Evolutionary conservation across 352 stramenopile species (phyloP).

Genomic region (Globisporangium alternatum): DNA sequence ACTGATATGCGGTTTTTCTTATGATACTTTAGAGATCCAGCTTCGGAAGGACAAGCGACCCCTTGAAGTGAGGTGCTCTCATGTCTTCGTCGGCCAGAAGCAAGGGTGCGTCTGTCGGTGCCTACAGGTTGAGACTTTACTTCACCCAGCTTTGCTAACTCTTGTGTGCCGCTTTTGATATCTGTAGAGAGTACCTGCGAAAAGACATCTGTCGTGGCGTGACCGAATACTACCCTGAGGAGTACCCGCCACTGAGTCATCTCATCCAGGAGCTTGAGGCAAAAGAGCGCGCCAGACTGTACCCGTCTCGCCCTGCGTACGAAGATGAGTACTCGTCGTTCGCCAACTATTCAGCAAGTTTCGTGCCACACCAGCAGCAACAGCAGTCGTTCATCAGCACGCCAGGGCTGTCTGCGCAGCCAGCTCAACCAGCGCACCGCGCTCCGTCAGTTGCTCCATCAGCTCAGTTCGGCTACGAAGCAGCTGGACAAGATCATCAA

Average conservation of each 20-base stretch:
- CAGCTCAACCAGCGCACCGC: conserved; percentile 6
- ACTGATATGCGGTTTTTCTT: not conserved
- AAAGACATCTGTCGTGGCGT: conserved; percentile 77
- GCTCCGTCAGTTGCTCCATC: conserved; percentile 6
- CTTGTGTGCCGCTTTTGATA: not conserved
- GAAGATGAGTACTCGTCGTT: conserved; percentile 79
- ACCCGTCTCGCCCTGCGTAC: conserved; percentile 50
- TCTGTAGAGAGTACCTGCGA: conserved; percentile 52
- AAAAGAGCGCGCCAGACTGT: conserved; percentile 55
- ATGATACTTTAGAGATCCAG: conserved; percentile 38
- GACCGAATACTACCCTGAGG: conserved; percentile 68
- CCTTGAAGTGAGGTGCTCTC: conserved; percentile 47
- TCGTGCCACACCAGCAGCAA: conserved; percentile 12
- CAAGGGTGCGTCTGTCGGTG: conserved; percentile 51
- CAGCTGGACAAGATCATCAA: conserved; percentile 3
- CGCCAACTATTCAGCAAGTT: conserved; percentile 35
- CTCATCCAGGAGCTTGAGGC: conserved; percentile 63
- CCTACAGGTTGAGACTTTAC: not conserved
- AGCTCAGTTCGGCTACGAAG: not conserved
- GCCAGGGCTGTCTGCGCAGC: conserved; percentile 4
- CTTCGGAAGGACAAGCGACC: conserved; percentile 66
- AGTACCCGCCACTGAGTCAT: conserved; percentile 74
- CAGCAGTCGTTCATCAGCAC: not conserved
- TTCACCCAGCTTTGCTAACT: conserved; percentile 1
- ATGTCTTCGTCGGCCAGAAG: conserved; percentile 77